Evolutionary conservation across 2,329 filamentous ascomycete species (phyloP), one percentile per base, ranked within the genome.

Genomic region (Alternaria conjuncta): DNA sequence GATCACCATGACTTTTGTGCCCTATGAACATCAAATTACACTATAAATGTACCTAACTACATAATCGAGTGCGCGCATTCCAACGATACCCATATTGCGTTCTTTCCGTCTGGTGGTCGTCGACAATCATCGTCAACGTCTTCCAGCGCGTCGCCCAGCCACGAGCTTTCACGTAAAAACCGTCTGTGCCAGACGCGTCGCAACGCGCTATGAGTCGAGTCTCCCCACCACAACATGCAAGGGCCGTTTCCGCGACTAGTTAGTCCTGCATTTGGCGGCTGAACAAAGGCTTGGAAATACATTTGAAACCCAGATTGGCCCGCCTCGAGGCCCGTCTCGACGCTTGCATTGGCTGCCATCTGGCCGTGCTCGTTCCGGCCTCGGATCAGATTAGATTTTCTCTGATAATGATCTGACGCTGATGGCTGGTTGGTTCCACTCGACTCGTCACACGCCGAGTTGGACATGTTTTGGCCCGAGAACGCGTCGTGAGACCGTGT

Each of bases 251-350:
- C 69, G 66, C 55, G 60, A 62, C 57, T 26, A 69, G 70, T 70
- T 72, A 69, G 70, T 63, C 59, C 61, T 61, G 65, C 57, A 56
- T 66, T 59, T 64, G 67, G 66, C 71, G 74, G 72, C 74, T 76
- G 70, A 73, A 69, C 71, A 61, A 71, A 51, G 66, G 67, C 73
- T 77, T 77, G 71, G 69, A 73, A 78, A 71, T 72, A 66, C 70
- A 66, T 55, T 63, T 60, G 60, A 63, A 63, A 60, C 60, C 18
- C 36, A 53, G 32, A 55, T 44, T 62, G 55, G 57, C 59, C 68
- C 58, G 62, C 55, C 55, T 58, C 36, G n/a, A 50, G 55, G 60
- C 58, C 60, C 56, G 55, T 56, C 57, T 58, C 44, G 20, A 50
- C 55, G 60, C 57, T 59, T 57, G 56, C 67, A 67, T 62, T 65